These are phyloP conservation scores for Suillus discolor DNA, from an alignment of 768 basidiomycete species.

Conservation along the genomic window DNA sequence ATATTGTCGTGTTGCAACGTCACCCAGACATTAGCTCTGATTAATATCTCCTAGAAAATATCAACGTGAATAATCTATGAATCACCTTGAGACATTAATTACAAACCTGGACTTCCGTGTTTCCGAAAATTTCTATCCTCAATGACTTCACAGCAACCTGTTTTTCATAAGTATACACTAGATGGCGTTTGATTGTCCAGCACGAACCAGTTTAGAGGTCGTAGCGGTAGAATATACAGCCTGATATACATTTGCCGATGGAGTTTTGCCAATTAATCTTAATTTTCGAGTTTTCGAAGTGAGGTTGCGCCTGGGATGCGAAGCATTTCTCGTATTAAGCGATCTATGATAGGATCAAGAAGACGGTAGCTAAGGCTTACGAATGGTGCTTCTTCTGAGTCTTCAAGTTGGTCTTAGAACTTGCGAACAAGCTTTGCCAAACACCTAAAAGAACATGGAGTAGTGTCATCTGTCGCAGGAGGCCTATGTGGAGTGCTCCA, in stretches of 20 bases:
- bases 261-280: not conserved
- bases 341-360: not conserved
- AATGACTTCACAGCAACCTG: slow-evolving; percentile 1
- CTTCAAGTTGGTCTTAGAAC: not conserved
- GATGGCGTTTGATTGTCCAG: no score
- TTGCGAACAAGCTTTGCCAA: not conserved
- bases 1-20: slow-evolving; percentile 17
- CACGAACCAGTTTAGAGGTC: not conserved
- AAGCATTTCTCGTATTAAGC: not conserved
- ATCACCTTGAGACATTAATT: not conserved
- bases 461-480: not conserved
- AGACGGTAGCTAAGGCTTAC: not conserved
- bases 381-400: not conserved
- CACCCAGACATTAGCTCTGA: not conserved
- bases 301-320: not conserved
- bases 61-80: not conserved
- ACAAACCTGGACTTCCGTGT: not conserved
- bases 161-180: not conserved
- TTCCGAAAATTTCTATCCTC: not conserved
- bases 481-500: not conserved
- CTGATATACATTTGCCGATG: not conserved
- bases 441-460: no score
- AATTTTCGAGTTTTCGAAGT: not conserved
- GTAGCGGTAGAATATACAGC: not conserved
- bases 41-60: not conserved